Percentiles rank a stretch among this genome's conserved stretches.
Evolutionary conservation across 2,329 filamentous ascomycete genomes (phyloP).

Genomic region (Pseudogymnoascus sp.): DNA sequence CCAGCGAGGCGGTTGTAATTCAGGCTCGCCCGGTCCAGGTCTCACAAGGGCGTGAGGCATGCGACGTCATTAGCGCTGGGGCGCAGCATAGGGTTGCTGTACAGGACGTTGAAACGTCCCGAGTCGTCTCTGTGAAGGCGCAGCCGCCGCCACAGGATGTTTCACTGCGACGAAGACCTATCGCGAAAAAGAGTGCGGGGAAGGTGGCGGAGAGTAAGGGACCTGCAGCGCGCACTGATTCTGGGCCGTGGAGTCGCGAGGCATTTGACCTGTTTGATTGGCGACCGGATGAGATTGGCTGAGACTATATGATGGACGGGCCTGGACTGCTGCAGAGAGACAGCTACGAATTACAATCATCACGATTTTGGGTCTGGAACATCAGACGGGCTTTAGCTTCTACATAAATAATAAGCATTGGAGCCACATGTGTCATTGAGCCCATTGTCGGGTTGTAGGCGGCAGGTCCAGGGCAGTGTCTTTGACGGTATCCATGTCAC

Average conservation of each 20-base stretch:
- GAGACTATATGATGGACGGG: not conserved
- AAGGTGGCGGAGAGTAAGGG: not conserved
- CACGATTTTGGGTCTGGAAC: not conserved
- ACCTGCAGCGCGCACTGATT: not conserved
- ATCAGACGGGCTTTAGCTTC: not conserved
- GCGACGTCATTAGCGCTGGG: not conserved
- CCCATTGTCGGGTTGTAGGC: not conserved
- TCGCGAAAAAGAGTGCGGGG: not conserved
- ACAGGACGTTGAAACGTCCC: not conserved
- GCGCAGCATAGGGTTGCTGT: not conserved
- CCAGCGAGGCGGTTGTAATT: not conserved
- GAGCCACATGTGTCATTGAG: not conserved
- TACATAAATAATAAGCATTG: slow-evolving; percentile 8
- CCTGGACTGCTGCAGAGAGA: not conserved
- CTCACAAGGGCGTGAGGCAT: not conserved
- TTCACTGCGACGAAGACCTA: not conserved
- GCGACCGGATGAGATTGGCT: slow-evolving; percentile 35
- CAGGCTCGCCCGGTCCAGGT: not conserved
- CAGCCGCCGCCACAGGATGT: not conserved
- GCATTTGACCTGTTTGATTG: slow-evolving; percentile 59
- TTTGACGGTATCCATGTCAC: not conserved
- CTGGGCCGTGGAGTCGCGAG: slow-evolving; percentile 59
- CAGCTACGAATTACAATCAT: not conserved
- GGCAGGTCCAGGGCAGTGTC: not conserved
- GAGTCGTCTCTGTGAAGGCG: not conserved